A percentile compares a stretch with the other conserved stretches of the same genome.
phyloP scores from a whole-genome alignment of 805 yeast genomes.

The Starmerella apis region DNA sequence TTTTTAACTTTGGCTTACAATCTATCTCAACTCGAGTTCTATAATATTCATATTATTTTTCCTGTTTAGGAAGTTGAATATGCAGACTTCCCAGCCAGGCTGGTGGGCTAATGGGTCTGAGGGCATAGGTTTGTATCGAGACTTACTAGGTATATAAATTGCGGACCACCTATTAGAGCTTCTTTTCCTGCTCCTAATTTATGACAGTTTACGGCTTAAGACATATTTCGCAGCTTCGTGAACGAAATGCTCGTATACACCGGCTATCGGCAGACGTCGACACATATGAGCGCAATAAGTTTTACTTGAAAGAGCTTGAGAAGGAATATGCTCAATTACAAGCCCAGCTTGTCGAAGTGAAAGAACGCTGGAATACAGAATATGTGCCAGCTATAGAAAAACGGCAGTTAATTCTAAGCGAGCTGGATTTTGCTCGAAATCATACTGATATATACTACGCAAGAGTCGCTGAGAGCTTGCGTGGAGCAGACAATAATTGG shows the following conservation, averaged over 20 bases:
- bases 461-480: background rate
- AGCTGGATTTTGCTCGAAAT: constrained; percentile 13
- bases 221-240: constrained; percentile 9
- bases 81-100: background rate
- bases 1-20: background rate
- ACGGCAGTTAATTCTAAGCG: constrained; percentile 7
- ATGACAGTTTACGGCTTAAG: constrained; percentile 4
- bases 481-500: background rate
- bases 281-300: constrained; percentile 9
- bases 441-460: background rate
- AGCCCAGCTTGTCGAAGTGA: background rate
- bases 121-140: no score
- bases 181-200: background rate
- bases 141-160: no score
- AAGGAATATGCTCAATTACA: constrained; percentile 6
- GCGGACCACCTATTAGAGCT: no score
- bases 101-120: background rate
- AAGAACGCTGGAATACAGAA: constrained; percentile 7
- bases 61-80: background rate
- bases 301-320: constrained; percentile 8
- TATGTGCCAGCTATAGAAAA: constrained; percentile 18
- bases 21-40: background rate
- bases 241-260: constrained; percentile 13
- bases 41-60: background rate
- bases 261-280: constrained; percentile 11